Conservation (phyloP, 768 basidiomycete genomes). For the Astraeus odoratus region DNA sequence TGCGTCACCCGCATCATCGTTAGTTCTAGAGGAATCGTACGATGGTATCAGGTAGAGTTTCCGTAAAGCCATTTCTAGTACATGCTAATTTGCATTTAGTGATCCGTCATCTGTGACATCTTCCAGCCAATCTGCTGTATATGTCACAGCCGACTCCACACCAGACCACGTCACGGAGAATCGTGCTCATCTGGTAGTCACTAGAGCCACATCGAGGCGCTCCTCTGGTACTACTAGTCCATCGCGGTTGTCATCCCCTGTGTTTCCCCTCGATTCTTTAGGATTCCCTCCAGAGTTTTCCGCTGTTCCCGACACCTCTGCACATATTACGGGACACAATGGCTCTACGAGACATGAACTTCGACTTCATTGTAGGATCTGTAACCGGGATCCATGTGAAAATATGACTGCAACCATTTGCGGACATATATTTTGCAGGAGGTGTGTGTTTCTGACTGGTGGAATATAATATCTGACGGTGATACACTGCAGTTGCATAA, state of each 20-base stretch:
- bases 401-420: constrained; percentile 55
- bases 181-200: constrained; percentile 24
- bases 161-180: constrained; percentile 26
- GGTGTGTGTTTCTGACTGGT: constrained; percentile 29
- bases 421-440: constrained; percentile 56
- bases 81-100: constrained; percentile 3
- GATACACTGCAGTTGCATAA: constrained; percentile 42
- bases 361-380: constrained; percentile 44
- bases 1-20: constrained; percentile 10
- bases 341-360: not conserved
- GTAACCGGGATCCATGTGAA: constrained; percentile 40
- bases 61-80: not conserved
- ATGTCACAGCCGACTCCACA: constrained; percentile 23
- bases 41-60: constrained; percentile 13
- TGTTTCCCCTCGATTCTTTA: constrained; percentile 19
- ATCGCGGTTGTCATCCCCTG: constrained; percentile 15
- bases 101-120: constrained; percentile 4
- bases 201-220: constrained; percentile 17
- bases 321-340: not conserved
- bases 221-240: constrained; percentile 14
- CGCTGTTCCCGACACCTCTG: constrained; percentile 1
- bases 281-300: constrained; percentile 2
- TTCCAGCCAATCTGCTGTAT: constrained; percentile 22
- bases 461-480: not conserved
- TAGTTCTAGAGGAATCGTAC: constrained; percentile 6